Base-by-base conservation (phyloP, 257 asterid genomes). In the Petrea volubilis region DNA sequence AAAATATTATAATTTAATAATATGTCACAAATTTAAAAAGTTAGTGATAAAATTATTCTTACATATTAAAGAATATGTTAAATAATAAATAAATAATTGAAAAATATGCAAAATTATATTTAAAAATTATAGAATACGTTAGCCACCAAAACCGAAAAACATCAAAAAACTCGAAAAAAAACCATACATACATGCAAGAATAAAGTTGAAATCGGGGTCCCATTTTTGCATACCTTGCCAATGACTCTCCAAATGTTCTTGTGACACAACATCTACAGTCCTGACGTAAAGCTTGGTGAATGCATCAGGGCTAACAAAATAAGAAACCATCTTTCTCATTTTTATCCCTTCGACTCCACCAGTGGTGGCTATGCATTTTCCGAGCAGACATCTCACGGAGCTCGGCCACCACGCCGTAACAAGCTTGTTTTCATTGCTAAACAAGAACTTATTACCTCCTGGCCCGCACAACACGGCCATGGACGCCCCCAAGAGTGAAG, bases 391-490 rank as follows among this genome's bases (percentile, higher is more conserved):
- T 23, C 60, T 73, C 5, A 79, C 75, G 3, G 84, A 72, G 10
- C 51, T 5, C 0, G 89, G 89, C 86, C 87, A 80, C 92, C 95
- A 88, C 1, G 44, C 47, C 0, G 67, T 76, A 34, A 88, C 84
- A 40, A 83, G 50, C 73, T 88, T 88, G 59, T 82, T 82, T 28
- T 79, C 86, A 12, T 84, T 88, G 43, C 75, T 74, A 64, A 83
- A 88, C 73, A 88, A 51, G 28, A 86, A 77, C 77, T 82, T 88
- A 36, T 88, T 77, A 21, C 80, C 92, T 0, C 72, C 74, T 0
- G 88, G 66, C 6, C 92, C 90, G 31, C 78, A 77, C 2, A 87
- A 9, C 27, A 87, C 86, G 2, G 53, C 91, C 24, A 81, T 44
- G 0, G 65, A 38, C 57, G 78, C 78, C 2, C 91, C 91, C 27